These are phyloP conservation scores for Didymella sp. DNA, from an alignment of 2,329 filamentous ascomycete genomes.

Conservation along the genomic window DNA sequence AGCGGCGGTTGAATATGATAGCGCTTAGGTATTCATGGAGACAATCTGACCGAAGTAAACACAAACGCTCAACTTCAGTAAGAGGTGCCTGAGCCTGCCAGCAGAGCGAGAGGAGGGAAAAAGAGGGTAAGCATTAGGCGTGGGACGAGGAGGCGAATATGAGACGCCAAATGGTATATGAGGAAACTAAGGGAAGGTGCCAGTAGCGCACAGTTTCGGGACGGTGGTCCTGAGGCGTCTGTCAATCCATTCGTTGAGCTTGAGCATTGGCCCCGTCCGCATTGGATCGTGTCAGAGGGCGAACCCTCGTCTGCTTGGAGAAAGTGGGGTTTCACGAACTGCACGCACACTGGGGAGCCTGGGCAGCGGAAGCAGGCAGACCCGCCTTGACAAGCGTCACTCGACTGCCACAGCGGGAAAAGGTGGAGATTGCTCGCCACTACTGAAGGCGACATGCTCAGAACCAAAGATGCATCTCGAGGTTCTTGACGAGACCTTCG, in stretches of 20 bases:
- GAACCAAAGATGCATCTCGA: background rate
- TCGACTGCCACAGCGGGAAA: conserved; percentile 28
- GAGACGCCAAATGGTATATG: conserved; percentile 52
- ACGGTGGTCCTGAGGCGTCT: conserved; percentile 50
- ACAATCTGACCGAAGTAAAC: conserved; percentile 44
- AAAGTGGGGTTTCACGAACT: conserved; percentile 47
- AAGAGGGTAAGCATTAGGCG: conserved; percentile 49
- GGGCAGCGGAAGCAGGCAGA: conserved; percentile 43
- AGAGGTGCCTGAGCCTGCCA: conserved; percentile 50
- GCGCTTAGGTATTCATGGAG: conserved; percentile 50
- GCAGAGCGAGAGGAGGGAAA: conserved; percentile 47
- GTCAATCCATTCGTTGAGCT: conserved; percentile 39
- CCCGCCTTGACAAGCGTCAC: conserved; percentile 37
- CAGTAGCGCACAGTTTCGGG: conserved; percentile 49
- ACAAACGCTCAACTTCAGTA: conserved; percentile 47
- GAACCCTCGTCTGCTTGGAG: conserved; percentile 38
- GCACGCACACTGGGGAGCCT: conserved; percentile 32
- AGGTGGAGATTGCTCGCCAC: conserved; percentile 32
- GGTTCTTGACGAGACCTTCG: background rate
- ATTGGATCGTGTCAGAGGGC: conserved; percentile 37
- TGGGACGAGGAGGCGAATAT: conserved; percentile 46
- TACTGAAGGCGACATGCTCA: conserved; percentile 12
- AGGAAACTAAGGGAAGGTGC: conserved; percentile 41
- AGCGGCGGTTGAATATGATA: conserved; percentile 46
- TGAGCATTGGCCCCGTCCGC: conserved; percentile 38